Base-by-base conservation (phyloP, 164 flowering plant species). In the Annona squamosa region DNA sequence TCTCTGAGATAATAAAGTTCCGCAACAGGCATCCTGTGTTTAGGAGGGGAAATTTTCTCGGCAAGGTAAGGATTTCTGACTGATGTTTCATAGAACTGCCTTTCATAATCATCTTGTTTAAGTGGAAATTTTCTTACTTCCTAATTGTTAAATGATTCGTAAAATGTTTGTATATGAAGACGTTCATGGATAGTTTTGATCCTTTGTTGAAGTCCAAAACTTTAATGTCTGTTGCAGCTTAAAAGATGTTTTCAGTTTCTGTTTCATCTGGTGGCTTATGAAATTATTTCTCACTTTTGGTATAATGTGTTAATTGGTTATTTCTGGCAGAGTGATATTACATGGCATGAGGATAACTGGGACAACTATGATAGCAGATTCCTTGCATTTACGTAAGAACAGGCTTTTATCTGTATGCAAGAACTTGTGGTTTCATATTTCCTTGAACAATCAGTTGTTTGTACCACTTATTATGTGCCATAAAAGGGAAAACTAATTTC, bases 271-370 rank as follows among this genome's bases (percentile, higher is more conserved):
- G 13, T 52, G 9, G 59, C 59, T 52, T 52, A 52, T 26, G 13
- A 52, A 52, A 5, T 48, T 5, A 52, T 52, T 52, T 52, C 59
- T 52, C 13, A 16, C 13, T 52, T 52, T 52, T 52, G 9, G 10
- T 52, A 52, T 16, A 16, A 52, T 6, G 13, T 52, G 13, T 52
- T 52, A 16, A 52, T 52, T 52, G 59, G 59, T 66, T 69, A 37
- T 48, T 48, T 67, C 66, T 1, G 81, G 78, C 89, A 93, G 99
- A 77, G 75, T 48, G 90, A 91, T 73, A 85, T 95, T 19, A 93
- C 98, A 26, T 95, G 99, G 99, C 98, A 93, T 74, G 98, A 95
- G 84, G 86, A 89, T 81, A 89, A 93, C 82, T 95, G 99, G 99
- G 88, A 84, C 77, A 95, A 95, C 77, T 45, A 68, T 19, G 93